phyloP scores from a whole-genome alignment of 257 asterid species.

The Perilla frutescens region DNA sequence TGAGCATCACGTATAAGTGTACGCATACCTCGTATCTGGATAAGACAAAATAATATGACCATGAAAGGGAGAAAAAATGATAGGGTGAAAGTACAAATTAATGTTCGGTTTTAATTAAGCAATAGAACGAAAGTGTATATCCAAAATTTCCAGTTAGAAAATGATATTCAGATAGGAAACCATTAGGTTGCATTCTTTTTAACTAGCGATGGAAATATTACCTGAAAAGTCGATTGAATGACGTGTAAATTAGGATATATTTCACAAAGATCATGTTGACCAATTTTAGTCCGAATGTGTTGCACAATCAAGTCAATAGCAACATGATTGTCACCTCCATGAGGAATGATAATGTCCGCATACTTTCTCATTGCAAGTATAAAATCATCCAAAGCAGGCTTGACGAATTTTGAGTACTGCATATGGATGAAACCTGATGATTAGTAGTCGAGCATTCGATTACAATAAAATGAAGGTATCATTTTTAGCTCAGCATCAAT shows the following conservation, averaged over 20 bases:
- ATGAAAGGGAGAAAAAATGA: too few relatives aligned
- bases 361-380: slow-evolving; percentile 96
- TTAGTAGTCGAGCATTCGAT: slow-evolving; percentile 33
- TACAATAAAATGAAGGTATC: too few relatives aligned
- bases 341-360: slow-evolving; percentile 98
- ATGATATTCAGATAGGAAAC: slow-evolving; percentile 14
- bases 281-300: slow-evolving; percentile 96
- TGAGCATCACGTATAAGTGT: slow-evolving; percentile 97
- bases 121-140: slow-evolving; percentile 18
- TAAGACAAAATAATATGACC: too few relatives aligned
- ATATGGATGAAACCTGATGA: slow-evolving; percentile 37
- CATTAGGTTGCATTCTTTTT: not conserved
- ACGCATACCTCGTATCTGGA: slow-evolving; percentile 99
- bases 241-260: slow-evolving; percentile 90
- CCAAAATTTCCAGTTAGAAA: slow-evolving; percentile 12
- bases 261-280: slow-evolving; percentile 99
- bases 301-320: slow-evolving; percentile 99
- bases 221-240: slow-evolving; percentile 99
- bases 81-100: too few relatives aligned
- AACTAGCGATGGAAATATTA: slow-evolving; percentile 37
- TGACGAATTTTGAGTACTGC: slow-evolving; percentile 98
- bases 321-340: slow-evolving; percentile 99
- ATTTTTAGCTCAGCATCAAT: slow-evolving; percentile 23
- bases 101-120: slow-evolving; percentile 4
- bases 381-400: slow-evolving; percentile 98